A percentile compares a stretch with the other conserved stretches of the same genome.
These are phyloP conservation scores for Aspergillus uvarum DNA, from an alignment of 2,329 filamentous ascomycete species.

Conservation along the genomic window DNA sequence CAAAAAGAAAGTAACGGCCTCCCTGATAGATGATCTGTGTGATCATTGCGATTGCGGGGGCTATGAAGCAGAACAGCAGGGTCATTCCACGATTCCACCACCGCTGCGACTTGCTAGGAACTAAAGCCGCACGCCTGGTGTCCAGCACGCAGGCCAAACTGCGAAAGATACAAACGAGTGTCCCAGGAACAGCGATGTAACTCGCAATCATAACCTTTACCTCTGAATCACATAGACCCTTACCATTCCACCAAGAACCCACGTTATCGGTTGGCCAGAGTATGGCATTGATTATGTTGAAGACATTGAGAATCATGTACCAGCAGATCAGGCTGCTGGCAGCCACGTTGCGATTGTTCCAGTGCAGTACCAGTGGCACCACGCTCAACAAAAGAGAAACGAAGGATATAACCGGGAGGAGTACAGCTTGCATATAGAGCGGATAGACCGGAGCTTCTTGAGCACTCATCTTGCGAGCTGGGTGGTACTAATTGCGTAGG, in stretches of 20 bases:
- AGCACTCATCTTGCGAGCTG: constrained; percentile 6
- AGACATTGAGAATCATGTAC: constrained; percentile 57
- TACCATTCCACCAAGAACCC: constrained; percentile 57
- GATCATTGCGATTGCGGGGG: constrained; percentile 57
- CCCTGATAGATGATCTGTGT: constrained; percentile 62
- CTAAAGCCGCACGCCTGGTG: constrained; percentile 54
- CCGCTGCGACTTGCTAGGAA: constrained; percentile 51
- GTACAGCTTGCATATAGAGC: constrained; percentile 35
- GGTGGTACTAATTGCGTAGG: background rate
- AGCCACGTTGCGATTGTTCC: constrained; percentile 60
- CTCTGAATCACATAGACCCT: constrained; percentile 64
- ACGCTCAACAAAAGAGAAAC: constrained; percentile 54
- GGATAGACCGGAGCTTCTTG: constrained; percentile 20
- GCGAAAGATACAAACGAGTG: constrained; percentile 59
- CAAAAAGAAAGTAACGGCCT: constrained; percentile 57
- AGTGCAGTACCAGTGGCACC: constrained; percentile 61
- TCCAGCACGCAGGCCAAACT: constrained; percentile 62
- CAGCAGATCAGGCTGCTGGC: constrained; percentile 58
- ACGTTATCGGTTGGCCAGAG: constrained; percentile 64
- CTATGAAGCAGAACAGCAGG: constrained; percentile 54
- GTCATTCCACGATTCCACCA: constrained; percentile 52
- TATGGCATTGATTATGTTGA: constrained; percentile 61
- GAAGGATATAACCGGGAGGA: constrained; percentile 51
- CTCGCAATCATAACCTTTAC: constrained; percentile 57
- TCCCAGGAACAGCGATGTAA: constrained; percentile 53